phyloP scores from a whole-genome alignment of 129 eudicot genomes.

The Flaveria robusta region DNA sequence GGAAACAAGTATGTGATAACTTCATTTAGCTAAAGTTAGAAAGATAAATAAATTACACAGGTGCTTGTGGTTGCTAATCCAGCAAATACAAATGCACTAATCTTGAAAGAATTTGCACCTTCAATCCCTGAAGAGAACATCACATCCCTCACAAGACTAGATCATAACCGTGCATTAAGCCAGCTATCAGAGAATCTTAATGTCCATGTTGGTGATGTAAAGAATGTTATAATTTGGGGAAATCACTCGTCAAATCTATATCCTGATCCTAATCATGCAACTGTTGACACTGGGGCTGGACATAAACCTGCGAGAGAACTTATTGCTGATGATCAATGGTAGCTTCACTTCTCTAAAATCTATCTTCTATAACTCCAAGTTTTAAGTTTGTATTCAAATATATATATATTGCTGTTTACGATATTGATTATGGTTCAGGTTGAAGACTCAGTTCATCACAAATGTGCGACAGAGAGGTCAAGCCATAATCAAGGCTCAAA shows the following conservation, averaged over 20 bases:
- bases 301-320: constrained; percentile 71
- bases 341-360: constrained; percentile 7
- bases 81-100: constrained; percentile 91
- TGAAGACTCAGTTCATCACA: constrained; percentile 66
- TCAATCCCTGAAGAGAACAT: constrained; percentile 86
- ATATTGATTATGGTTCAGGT: constrained; percentile 46
- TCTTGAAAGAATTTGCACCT: constrained; percentile 91
- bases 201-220: constrained; percentile 75
- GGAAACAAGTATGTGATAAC: background rate
- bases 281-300: constrained; percentile 61
- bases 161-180: constrained; percentile 88
- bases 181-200: constrained; percentile 70
- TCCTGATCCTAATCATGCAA: constrained; percentile 88
- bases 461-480: constrained; percentile 91
- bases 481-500: constrained; percentile 72
- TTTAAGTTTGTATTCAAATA: background rate
- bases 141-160: constrained; percentile 80
- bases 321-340: constrained; percentile 78
- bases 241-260: constrained; percentile 76
- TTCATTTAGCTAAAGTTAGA: background rate
- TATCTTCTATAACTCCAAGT: background rate
- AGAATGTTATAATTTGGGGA: constrained; percentile 95
- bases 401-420: background rate
- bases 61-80: constrained; percentile 97
- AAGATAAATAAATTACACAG: constrained; percentile 37